These are phyloP conservation scores for Madurella fahalii DNA, from an alignment of 2,329 filamentous ascomycete genomes.

Conservation along the genomic window DNA sequence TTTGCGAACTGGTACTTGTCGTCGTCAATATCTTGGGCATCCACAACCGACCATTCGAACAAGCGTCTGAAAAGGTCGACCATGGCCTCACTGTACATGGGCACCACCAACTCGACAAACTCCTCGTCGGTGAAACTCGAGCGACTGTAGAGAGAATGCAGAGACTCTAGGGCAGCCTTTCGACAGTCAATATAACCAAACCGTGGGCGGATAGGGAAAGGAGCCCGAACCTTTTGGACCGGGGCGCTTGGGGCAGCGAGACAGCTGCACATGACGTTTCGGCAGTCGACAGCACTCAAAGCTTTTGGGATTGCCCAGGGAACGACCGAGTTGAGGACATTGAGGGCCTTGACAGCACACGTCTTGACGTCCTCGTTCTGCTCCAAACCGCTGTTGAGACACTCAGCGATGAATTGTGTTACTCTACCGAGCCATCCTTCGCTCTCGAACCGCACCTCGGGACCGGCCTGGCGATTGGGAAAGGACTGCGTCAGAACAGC, in stretches of 20 bases:
- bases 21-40: slow-evolving; percentile 80
- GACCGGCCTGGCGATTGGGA: slow-evolving; percentile 63
- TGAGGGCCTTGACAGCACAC: slow-evolving; percentile 72
- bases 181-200: slow-evolving; percentile 22
- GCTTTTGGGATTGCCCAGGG: slow-evolving; percentile 85
- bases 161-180: slow-evolving; percentile 74
- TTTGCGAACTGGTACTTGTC: slow-evolving; percentile 89
- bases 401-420: slow-evolving; percentile 68
- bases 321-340: slow-evolving; percentile 73
- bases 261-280: slow-evolving; percentile 66
- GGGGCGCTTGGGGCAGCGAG: slow-evolving; percentile 66
- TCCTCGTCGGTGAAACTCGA: slow-evolving; percentile 72
- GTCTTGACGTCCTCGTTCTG: slow-evolving; percentile 63
- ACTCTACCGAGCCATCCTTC: slow-evolving; percentile 86
- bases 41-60: slow-evolving; percentile 75
- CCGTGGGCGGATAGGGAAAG: background rate
- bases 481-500: slow-evolving; percentile 71
- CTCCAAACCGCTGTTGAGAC: slow-evolving; percentile 61
- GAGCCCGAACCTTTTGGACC: slow-evolving; percentile 60
- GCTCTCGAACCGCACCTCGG: slow-evolving; percentile 68
- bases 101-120: slow-evolving; percentile 71
- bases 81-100: slow-evolving; percentile 71
- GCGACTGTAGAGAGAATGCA: slow-evolving; percentile 78
- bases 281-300: slow-evolving; percentile 65
- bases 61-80: slow-evolving; percentile 68